Evolutionary conservation across 1,284 basidiomycete species (phyloP), one percentile per base, ranked within the genome.

Genomic region (Nidula niveotomentosa): DNA sequence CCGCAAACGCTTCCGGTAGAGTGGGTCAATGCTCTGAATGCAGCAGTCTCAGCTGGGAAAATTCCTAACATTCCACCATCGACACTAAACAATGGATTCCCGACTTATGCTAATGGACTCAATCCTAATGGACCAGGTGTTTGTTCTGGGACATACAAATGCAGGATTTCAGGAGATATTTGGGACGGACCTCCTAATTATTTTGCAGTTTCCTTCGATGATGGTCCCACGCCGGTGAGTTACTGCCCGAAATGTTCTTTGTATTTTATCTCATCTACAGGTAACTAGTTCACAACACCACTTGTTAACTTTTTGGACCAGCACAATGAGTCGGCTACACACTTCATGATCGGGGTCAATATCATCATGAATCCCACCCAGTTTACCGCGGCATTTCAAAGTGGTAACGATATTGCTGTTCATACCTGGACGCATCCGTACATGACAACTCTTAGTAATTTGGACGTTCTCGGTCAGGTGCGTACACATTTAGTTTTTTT

Each of bases 381-480:
- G 48, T 90, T 93, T 69, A 57, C 70, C 53, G 63, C 68, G 12
- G 83, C 83, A 2, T 85, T 81, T 63, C 66, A 77, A 18, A 76
- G 76, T 51, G 72, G 78, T 13, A 76, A 80, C 54, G 90, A 92
- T 60, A 83, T 93, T 54, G 90, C 85, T 15, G 85, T 90, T 6
- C 91, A 93, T 68, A 93, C 91, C 0, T 94, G 82, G 80, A 85
- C 86, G 0, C 91, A 93, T 62, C 88, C 83, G 36, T 89, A 86
- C 73, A 91, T 91, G 86, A 91, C 93, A 7, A 86, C 89, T 2
- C 76, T 90, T 57, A 78, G 76, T 53, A 92, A 94, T 69, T 65
- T 79, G 53, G 76, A 88, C 56, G 69, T 94, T 50, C 60, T 95
- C 41, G 93, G 81, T 33, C 86, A 94, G 66, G 75, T 76, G 36